Evolutionary conservation across 441 rosid species (phyloP), one percentile per base, ranked within the genome.

Genomic region (Adansonia madagascariensis): DNA sequence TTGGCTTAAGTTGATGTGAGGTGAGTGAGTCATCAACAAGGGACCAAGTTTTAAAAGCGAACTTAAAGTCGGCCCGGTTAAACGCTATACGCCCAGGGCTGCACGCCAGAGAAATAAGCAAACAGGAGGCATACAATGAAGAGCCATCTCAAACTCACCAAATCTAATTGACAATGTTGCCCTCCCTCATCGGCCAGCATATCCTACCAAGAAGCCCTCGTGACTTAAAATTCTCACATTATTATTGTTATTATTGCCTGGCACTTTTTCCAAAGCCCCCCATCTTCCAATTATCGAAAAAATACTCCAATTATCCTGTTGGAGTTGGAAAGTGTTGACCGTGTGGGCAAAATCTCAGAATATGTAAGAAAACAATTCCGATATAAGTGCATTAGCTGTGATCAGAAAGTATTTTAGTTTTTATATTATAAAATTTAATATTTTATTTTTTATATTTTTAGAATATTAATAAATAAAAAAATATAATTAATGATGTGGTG

Each of bases 101-200:
- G 8, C 9, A 43, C 46, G 35, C 14, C 2, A 14, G 15, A 47
- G 2, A 46, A 39, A 10, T 10, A 10, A 44, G 49, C 1, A 8
- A 1, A 6, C 8, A 4, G 8, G 8, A 1, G 7, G 46, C 31
- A 27, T 1, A 27, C 31, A 27, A 27, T 27, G 31, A 2, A 27
- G 31, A 27, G 31, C 31, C 31, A 27, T 27, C 31, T 27, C 31
- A 27, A 27, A 27, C 31, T 27, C 31, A 27, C 31, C 31, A 27
- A 2, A 27, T 27, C 6, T 27, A 55, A 70, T 60, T 75, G 49
- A 78, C 77, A 59, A 11, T 31, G 15, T n/a, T 46, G 67, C 31
- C 31, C 1, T 27, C 35, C 76, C 76, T 61, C 50, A 9, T 47
- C 11, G 3, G 0, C 50, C 47, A 8, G 20, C 24, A 47, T 15